Base-by-base conservation (phyloP, 331 rosid genomes). In the Phaseolus coccineus region DNA sequence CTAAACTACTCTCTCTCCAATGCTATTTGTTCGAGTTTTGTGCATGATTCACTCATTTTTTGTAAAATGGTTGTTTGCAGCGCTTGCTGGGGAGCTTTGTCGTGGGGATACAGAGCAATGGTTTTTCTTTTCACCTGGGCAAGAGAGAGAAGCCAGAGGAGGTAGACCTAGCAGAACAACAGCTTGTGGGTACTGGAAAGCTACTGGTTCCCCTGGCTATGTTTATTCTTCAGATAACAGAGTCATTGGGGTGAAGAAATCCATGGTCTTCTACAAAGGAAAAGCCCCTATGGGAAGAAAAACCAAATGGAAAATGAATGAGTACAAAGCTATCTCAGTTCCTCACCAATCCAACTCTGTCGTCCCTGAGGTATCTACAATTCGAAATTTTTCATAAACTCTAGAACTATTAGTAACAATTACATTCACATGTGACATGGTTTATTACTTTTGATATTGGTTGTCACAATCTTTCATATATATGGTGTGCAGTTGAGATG, bases 251-350 rank as follows among this genome's bases (percentile, higher is more conserved):
- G 71, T 89, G 24, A 94, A 91, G 89, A 94, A 92, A 81, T 87
- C 92, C 39, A 92, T 92, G 98, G 98, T 92, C 0, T 94, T 94
- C 79, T 92, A 94, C 77, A 80, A 42, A 44, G 98, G 97, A 4
- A 94, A 84, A 84, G 95, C 97, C 53, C 98, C 97, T 1, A 86
- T 82, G 0, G 97, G 98, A 28, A 91, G 83, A 10, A 94, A 91
- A 83, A 94, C 97, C 67, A 89, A 89, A 40, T 92, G 97, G 98
- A 94, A 94, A 87, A 91, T 92, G 97, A 89, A 92, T 69, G 98
- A 92, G 62, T 94, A 94, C 53, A 90, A 85, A 89, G 97, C 93
- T 73, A 94, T 94, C 28, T 83, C 89, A 47, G 39, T 57, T 50
- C 58, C 81, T 44, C 11, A 30, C 37, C 83, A 84, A 22, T 63